These are phyloP conservation scores for Suillus plorans DNA, from an alignment of 768 basidiomycete genomes.

Conservation along the genomic window DNA sequence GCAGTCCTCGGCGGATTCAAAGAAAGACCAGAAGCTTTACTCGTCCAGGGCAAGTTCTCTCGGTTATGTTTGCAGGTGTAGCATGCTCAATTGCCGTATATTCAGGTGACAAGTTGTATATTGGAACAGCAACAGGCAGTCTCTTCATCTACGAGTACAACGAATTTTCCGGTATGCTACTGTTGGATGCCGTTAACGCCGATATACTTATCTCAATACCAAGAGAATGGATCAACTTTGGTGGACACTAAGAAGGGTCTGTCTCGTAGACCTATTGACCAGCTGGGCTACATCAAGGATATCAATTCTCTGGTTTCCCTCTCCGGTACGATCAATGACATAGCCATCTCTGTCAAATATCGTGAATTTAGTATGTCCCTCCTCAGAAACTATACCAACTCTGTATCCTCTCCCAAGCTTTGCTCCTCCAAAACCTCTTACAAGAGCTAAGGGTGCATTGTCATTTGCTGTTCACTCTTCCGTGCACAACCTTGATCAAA, in stretches of 20 bases:
- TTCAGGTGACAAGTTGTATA: slow-evolving; percentile 57
- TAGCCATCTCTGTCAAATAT: neutral
- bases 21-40: slow-evolving; percentile 35
- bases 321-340: slow-evolving; percentile 55
- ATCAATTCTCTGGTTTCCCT: slow-evolving; percentile 84
- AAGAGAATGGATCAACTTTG: slow-evolving; percentile 28
- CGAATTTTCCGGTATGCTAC: slow-evolving; percentile 36
- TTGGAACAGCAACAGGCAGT: slow-evolving; percentile 59
- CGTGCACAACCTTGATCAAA: slow-evolving; percentile 44
- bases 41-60: slow-evolving; percentile 24
- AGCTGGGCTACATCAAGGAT: slow-evolving; percentile 82
- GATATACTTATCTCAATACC: neutral
- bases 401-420: slow-evolving; percentile 77
- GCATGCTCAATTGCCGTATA: neutral
- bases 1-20: slow-evolving; percentile 32
- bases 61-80: slow-evolving; percentile 7
- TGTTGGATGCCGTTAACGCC: neutral
- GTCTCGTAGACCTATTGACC: slow-evolving; percentile 75
- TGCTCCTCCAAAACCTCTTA: slow-evolving; percentile 65
- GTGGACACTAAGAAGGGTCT: slow-evolving; percentile 69
- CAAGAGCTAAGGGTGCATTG: slow-evolving; percentile 78
- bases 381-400: slow-evolving; percentile 67
- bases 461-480: slow-evolving; percentile 76
- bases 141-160: slow-evolving; percentile 52
- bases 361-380: slow-evolving; percentile 3